phyloP scores from a whole-genome alignment of 2,329 filamentous ascomycete species.

The Colletotrichum sublineola region DNA sequence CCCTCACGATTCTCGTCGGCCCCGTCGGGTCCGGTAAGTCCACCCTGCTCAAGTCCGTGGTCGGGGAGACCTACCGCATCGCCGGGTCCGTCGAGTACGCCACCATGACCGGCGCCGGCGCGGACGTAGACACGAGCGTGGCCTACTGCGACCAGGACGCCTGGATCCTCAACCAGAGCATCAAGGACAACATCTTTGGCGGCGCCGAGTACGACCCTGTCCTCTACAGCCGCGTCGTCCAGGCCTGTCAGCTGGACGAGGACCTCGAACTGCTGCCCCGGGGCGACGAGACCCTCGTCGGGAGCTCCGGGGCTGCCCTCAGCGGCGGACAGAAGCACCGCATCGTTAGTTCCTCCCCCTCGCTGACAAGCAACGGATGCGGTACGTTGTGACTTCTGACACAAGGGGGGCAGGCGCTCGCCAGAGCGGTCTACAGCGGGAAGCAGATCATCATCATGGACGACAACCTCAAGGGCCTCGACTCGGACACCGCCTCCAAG shows the following conservation, averaged over 20 bases:
- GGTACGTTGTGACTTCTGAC: neutral
- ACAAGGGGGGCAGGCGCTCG: conserved; percentile 1
- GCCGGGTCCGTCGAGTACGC: conserved; percentile 36
- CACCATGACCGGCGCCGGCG: neutral
- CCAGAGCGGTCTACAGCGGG: conserved; percentile 31
- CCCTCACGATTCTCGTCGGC: conserved; percentile 6
- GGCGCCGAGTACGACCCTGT: conserved; percentile 40
- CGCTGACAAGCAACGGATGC: neutral
- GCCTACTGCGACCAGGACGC: conserved; percentile 48
- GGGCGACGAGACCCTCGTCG: conserved; percentile 17
- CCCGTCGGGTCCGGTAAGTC: conserved; percentile 54
- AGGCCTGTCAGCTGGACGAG: conserved; percentile 27
- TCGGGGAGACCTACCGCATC: conserved; percentile 46
- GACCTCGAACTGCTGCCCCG: neutral
- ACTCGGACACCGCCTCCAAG: conserved; percentile 23
- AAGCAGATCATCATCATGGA: conserved; percentile 33
- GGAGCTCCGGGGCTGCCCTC: conserved; percentile 20
- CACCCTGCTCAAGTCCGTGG: conserved; percentile 50
- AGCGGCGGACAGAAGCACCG: conserved; percentile 36
- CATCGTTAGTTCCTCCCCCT: neutral
- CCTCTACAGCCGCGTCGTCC: conserved; percentile 50
- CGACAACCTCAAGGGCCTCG: conserved; percentile 32
- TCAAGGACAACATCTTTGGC: conserved; percentile 41
- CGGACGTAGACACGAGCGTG: conserved; percentile 28
- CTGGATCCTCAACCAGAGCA: conserved; percentile 49